Evolutionary conservation across 331 rosid genomes (phyloP), one percentile per base, ranked within the genome.

Genomic region (Rhamnella rubrinervis): DNA sequence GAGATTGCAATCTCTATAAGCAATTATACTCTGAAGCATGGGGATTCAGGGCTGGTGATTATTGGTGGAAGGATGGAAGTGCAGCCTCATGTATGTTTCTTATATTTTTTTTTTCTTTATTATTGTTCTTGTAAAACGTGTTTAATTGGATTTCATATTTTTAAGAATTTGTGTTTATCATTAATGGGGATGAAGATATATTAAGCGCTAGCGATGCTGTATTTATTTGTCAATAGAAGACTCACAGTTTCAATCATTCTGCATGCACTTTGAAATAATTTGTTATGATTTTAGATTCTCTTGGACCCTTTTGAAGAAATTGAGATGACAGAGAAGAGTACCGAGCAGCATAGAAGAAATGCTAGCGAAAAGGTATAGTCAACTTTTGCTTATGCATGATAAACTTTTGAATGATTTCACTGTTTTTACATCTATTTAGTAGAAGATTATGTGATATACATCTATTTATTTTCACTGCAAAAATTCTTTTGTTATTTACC

Each of bases 11-110:
- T 95, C 74, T 91, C 96, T 8, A 68, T 95, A 56, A 91, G 84
- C 85, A 91, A 89, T 81, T 95, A 95, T 80, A 87, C 97, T 41
- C 80, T 95, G 44, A 89, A 77, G 85, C 99, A 91, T 80, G 99
- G 97, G 65, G 99, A 95, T 82, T 61, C 93, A 8, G 97, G 99
- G 69, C 82, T 95, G 85, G 78, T 95, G 78, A 87, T 95, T 78
- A 88, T 95, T 74, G 99, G 97, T 70, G 99, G 96, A 63, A 89
- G 99, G 75, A 89, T 95, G 99, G 99, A 95, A 85, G 79, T 89
- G 84, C 96, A 89, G 83, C 85, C 96, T 65, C 96, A 91, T 77
- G 99, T 95, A 89, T 75, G 92, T 71, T 23, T 79, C 20, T 41
- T 26, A 46, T 18, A 19, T 63, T 58, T 55, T 63, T 63, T 44